Conservation (phyloP, 495 filamentous ascomycete genomes). For the Bryoglossum gracile region DNA sequence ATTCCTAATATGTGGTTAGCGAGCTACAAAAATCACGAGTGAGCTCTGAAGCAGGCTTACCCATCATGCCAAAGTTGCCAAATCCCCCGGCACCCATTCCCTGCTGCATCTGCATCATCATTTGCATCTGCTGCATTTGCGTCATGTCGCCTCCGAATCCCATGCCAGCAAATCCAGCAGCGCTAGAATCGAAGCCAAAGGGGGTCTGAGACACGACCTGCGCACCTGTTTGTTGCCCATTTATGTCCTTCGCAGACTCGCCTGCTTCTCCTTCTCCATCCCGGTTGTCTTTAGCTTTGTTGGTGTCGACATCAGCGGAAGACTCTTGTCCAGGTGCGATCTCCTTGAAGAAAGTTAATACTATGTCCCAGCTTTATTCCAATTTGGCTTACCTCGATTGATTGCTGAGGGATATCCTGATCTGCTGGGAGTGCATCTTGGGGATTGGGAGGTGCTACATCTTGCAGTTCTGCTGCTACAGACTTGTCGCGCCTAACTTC, state of each 20-base stretch:
- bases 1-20: conserved; percentile 48
- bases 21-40: background rate
- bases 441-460: background rate
- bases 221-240: background rate
- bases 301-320: conserved; percentile 8
- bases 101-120: conserved; percentile 66
- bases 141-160: conserved; percentile 50
- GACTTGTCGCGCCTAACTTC: conserved; percentile 4
- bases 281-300: conserved; percentile 5
- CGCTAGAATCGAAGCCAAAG: conserved; percentile 41
- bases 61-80: conserved; percentile 72
- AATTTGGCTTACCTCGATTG: conserved; percentile 31
- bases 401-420: conserved; percentile 34
- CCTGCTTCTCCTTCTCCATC: conserved; percentile 4
- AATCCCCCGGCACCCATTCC: conserved; percentile 59
- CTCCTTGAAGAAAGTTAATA: conserved; percentile 16
- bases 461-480: background rate
- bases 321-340: conserved; percentile 24
- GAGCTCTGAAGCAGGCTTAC: conserved; percentile 43
- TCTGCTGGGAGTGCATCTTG: conserved; percentile 12
- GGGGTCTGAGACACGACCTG: conserved; percentile 29
- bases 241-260: conserved; percentile 16
- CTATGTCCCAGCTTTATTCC: background rate
- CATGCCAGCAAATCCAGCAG: conserved; percentile 54
- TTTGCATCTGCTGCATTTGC: conserved; percentile 67